Percentiles rank a stretch among this genome's conserved stretches.
These are phyloP conservation scores for Fusarium illudens DNA, from an alignment of 2,329 filamentous ascomycete species.

Conservation along the genomic window DNA sequence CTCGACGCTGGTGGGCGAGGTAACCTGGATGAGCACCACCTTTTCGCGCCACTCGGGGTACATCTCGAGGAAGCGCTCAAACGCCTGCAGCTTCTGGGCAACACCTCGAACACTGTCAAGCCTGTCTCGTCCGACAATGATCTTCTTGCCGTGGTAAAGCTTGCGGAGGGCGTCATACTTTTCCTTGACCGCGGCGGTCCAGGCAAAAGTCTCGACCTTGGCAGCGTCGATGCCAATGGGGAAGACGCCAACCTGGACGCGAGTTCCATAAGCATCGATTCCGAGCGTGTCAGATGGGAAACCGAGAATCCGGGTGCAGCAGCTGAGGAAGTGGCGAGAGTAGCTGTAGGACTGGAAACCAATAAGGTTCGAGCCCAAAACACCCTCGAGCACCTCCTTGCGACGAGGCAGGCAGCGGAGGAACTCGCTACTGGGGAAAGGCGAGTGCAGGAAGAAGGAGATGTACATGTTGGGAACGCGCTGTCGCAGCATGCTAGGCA, in stretches of 20 bases:
- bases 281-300: conserved; percentile 87
- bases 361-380: conserved; percentile 90
- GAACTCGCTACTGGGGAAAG: conserved; percentile 96
- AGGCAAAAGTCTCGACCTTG: conserved; percentile 78
- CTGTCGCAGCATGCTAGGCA: conserved; percentile 89
- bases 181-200: conserved; percentile 73
- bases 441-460: conserved; percentile 92
- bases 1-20: conserved; percentile 83
- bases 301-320: conserved; percentile 89
- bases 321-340: conserved; percentile 92
- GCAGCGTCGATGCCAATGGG: conserved; percentile 94
- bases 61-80: conserved; percentile 88
- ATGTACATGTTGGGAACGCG: conserved; percentile 89
- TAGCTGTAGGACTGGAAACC: conserved; percentile 97
- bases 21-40: conserved; percentile 94
- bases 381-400: conserved; percentile 89
- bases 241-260: conserved; percentile 91
- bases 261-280: conserved; percentile 87
- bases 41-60: conserved; percentile 93
- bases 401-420: conserved; percentile 86
- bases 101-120: conserved; percentile 92
- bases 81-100: conserved; percentile 94
- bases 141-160: conserved; percentile 87
- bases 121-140: conserved; percentile 95
- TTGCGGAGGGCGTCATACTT: conserved; percentile 77